Base-by-base conservation (phyloP, 768 basidiomycete genomes). In the Rhodotorula sphaerocarpa region DNA sequence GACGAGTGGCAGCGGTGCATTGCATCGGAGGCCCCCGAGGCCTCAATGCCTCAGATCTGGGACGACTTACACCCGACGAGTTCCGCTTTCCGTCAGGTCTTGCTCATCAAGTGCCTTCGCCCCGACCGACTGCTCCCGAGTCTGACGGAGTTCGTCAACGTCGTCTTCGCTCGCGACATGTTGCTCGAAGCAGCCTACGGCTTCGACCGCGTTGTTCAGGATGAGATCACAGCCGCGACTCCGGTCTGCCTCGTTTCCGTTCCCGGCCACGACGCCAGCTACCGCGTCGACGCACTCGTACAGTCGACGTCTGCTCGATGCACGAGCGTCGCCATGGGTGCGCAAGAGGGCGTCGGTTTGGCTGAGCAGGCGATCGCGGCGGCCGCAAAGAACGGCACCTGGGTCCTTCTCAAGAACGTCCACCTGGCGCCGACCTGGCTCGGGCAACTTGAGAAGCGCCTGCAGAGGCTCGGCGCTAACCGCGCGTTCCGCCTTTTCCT, bases 371-470 rank as follows among this genome's bases (percentile, higher is more conserved):
- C 93, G 4, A 95, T 99, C 66, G 86, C 88, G 34, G 78, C 84
- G 28, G 95, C 92, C 44, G 88, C 91, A 30, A 83, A 93, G 16
- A 87, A 89, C 75, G 95, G 95, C 16, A 82, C 87, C 36, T 95
- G 92, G 92, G 93, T 99, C 2, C 80, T 99, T 31, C 82, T 96
- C 66, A 97, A 97, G 80, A 99, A 99, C 67, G 90, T 93, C 23
- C 70, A 71, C 46, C 82, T 99, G 47, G 90, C 93, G 2, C 88
- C 93, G 21, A 84, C 86, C 12, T 99, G 95, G 95, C 81, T 99
- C 7, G 88, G 88, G 59, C 90, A 90, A 70, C 79, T 99, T 55
- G 95, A 97, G 78, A 97, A 97, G 80, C 88, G 91, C 69, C 77
- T 99, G 33, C 92, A 96, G 71, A 92, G 87, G 0, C 80, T 97